Evolutionary conservation across 176 grass and related monocot genomes (phyloP), one percentile per base, ranked within the genome.

Genomic region (Themeda triandra): DNA sequence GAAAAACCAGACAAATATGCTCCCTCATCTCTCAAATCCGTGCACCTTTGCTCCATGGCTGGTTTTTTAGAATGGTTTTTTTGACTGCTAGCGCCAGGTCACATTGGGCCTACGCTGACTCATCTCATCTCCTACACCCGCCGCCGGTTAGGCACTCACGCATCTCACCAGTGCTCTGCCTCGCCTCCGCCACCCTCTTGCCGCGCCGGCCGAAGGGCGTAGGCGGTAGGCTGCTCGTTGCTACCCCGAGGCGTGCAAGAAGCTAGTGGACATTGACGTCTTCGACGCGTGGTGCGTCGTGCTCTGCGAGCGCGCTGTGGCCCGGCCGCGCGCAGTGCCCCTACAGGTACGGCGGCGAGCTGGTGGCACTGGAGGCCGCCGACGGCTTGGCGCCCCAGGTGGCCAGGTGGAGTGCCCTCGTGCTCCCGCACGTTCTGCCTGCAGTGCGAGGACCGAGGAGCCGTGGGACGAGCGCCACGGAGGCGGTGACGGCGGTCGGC

Each of bases 261-360:
- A 88, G 86, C 86, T 88, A 66, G 54, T 88, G 10, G 31, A 83
- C 66, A 82, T 87, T 48, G 86, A 69, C 79, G 86, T 88, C 7
- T 88, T 88, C 86, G 80, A 88, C 86, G n/a, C 80, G 28, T 83
- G 86, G 73, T 83, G 80, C 54, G 51, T 88, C 73, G 86, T 80
- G 80, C 86, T 88, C 23, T 78, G 86, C 74, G 80, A 88, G 73
- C 73, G 80, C 53, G 86, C 80, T 65, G 1, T 87, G 45, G 1
- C 72, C 71, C 6, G 79, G 3, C 0, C 71, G 86, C 28, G 79
- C 63, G 46, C 63, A 71, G 23, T 82, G 86, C 63, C 79, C 85
- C 27, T 76, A 76, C 71, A 28, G 63, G 2, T 36, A 62, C 79
- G 69, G 79, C 79, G 79, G 85, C 63, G 35, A 68, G 36, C 46